Base-by-base conservation (phyloP, 2,329 filamentous ascomycete species). In the Hypoxylon sp. region DNA sequence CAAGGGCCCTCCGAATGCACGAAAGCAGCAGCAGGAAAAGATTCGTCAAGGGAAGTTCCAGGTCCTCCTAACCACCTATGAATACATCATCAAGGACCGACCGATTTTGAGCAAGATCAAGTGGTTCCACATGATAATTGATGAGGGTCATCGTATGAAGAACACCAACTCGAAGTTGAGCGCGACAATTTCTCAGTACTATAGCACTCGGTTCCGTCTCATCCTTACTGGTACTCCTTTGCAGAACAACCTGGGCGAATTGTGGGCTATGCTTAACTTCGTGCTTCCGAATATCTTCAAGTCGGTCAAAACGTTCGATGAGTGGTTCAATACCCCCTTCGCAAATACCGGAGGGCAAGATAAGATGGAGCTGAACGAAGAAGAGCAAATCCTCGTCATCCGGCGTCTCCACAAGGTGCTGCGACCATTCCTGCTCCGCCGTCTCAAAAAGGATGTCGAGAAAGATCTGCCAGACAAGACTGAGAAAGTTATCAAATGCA, bases 311-410 rank as follows among this genome's bases (percentile, higher is more conserved):
- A 98, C 95, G 1, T 99, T 99, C 77, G 96, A 99, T 79, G 96
- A 99, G 80, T 99, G 96, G 96, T 99, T 99, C 89, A 99, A 98
- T 79, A 99, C 96, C 25, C 96, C 96, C 0, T 99, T 99, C 79
- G 96, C 96, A 73, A 99, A 99, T 79, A 99, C 96, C 4, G 96
- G 96, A 81, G 91, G 93, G 43, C 95, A 98, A 81, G 96, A 99
- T 81, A 97, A 96, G 85, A 99, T 99, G 93, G 95, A 98, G 78
- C 86, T 99, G 69, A 97, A 92, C 11, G 96, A 99, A 96, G 96
- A 99, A 96, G 96, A 99, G 82, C 94, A 97, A 79, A 89, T 99
- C 80, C 91, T 99, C 63, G 94, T 99, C 76, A 99, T 99, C 86
- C 92, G 94, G 78, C 95, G 96, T 85, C 86, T 99, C 67, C 96